Evolutionary conservation across 1,139 yeast genomes (phyloP), one percentile per base, ranked within the genome.

Genomic region (Candida pseudoviswanathii): DNA sequence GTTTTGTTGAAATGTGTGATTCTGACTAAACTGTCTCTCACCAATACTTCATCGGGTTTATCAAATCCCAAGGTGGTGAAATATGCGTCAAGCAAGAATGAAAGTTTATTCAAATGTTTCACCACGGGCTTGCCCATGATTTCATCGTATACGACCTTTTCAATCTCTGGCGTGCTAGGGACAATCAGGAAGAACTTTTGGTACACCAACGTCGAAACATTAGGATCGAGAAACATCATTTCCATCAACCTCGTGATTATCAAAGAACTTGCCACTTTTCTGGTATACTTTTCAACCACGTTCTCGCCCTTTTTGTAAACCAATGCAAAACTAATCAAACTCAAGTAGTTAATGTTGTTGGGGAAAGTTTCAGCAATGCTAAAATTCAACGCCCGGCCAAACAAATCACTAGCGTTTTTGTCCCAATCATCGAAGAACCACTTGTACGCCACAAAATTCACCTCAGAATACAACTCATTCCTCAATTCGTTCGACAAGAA

Each of bases 41-140:
- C 60, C 22, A 68, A 53, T 0, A 59, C 61, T 43, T 56, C 62
- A 4, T 65, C 59, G 1, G 44, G 50, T 0, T 46, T 51, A 9
- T 52, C 46, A n/a, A 57, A 50, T 0, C 64, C 60, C 34, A 74
- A 58, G 2, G 53, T 48, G 22, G 54, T 50, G 30, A 70, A 61
- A 46, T 64, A 70, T 9, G 64, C 65, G 48, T 78, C 82, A 32
- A 79, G 64, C 5, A 83, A 58, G 49, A 75, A 71, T 0, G 86
- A 75, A 36, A 83, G 57, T 45, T 75, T 68, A 58, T 75, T 82
- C 50, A 82, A 59, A 56, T 80, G 81, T 50, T 75, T 77, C n/a
- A 80, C 53, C 4, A 74, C 75, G 0, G 86, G 86, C 27, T 60
- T 66, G 49, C 58, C 65, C 25, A 60, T 51, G 3, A 71, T 54